These are phyloP conservation scores for Daldinia grandis DNA, from an alignment of 495 filamentous ascomycete genomes.

Conservation along the genomic window DNA sequence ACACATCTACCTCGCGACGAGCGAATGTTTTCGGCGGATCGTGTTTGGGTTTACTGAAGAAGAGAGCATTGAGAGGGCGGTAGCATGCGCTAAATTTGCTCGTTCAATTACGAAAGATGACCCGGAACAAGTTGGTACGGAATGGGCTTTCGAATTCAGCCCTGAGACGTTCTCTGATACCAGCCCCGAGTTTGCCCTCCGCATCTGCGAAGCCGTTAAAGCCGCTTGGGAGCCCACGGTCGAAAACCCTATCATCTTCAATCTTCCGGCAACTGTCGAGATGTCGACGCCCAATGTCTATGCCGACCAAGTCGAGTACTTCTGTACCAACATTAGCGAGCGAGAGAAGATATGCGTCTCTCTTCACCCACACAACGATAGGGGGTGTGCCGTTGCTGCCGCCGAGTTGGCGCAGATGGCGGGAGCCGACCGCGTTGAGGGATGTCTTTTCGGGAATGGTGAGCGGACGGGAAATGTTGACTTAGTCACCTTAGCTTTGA, in stretches of 20 bases:
- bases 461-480: slow-evolving; percentile 97
- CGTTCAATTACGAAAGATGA: slow-evolving; percentile 95
- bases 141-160: slow-evolving; percentile 96
- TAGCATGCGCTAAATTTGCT: slow-evolving; percentile 85
- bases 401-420: slow-evolving; percentile 96
- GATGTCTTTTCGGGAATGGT: slow-evolving; percentile 94
- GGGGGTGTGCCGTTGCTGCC: slow-evolving; percentile 84
- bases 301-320: slow-evolving; percentile 97
- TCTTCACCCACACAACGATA: slow-evolving; percentile 93
- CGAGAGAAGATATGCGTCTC: slow-evolving; percentile 83
- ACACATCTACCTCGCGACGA: slow-evolving; percentile 96
- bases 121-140: slow-evolving; percentile 74
- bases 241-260: slow-evolving; percentile 93
- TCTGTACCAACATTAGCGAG: slow-evolving; percentile 78
- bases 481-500: slow-evolving; percentile 91
- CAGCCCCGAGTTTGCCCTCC: slow-evolving; percentile 80
- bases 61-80: slow-evolving; percentile 82
- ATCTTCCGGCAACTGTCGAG: slow-evolving; percentile 95
- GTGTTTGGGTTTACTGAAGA: slow-evolving; percentile 89
- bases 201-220: slow-evolving; percentile 94
- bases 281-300: slow-evolving; percentile 96
- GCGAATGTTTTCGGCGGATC: slow-evolving; percentile 88
- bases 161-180: slow-evolving; percentile 97
- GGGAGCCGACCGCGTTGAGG: slow-evolving; percentile 94
- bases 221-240: slow-evolving; percentile 88